Base-by-base conservation (phyloP, 139 green algal genomes). In the Chlamydomonas urium region DNA sequence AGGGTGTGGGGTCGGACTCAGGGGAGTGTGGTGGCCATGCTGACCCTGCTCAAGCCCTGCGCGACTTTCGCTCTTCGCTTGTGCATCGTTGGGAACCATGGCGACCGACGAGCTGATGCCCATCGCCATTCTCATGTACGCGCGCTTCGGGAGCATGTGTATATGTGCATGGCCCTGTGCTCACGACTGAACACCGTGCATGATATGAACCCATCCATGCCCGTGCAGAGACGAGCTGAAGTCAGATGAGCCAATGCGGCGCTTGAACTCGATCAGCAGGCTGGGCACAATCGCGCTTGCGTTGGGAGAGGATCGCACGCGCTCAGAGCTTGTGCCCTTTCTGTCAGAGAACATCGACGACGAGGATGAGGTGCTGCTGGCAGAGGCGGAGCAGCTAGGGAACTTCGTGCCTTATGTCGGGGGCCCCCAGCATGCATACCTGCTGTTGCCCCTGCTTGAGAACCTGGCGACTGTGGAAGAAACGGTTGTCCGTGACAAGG, bases 331-430 rank as follows among this genome's bases (percentile, higher is more conserved):
- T 6, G 88, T 99, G n/a, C 96, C 96, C 0, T 99, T 99, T 82
- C 73, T 99, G 24, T 89, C 80, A 0, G 96, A 99, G 37, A 96
- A 85, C 76, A 93, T 88, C 31, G 95, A 99, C 73, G 96, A 99
- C 50, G 96, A 99, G 69, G 96, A 97, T 59, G 94, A 99, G 72
- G 88, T 99, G n/a, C 83, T 99, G 34, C 81, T 99, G 38, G 93
- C 92, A 0, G 87, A 98, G 80, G 93, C 96, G 19, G 94, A 98
- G 70, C 92, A 99, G 84, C 85, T 99, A n/a, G 94, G 90, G 23
- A 86, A 89, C 60, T 97, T 99, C 69, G 89, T 98, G 31, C 85
- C 85, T 0, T 92, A 94, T 59, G 94, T 99, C 0, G 96, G 96
- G 1, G 96, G 96, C 0, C 72, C 90, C 0, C 59, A 82, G 5